Base-by-base conservation (phyloP, 2,329 filamentous ascomycete genomes). In the Leptoxyphium fumago region DNA sequence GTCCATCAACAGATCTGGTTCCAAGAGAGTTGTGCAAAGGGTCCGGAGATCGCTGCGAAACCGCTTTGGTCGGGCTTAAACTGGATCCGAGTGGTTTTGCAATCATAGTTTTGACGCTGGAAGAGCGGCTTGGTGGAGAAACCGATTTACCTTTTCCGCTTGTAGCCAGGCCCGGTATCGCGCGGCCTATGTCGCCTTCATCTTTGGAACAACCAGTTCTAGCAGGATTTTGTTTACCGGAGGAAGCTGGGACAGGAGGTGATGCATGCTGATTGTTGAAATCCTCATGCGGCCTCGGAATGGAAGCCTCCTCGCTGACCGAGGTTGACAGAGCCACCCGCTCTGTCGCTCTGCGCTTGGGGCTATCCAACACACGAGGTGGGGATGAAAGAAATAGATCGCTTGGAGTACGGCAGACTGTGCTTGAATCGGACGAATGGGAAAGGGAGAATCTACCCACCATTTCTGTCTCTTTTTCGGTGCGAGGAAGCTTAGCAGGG, bases 381-480 rank as follows among this genome's bases (percentile, higher is more conserved):
- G 32, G 32, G 9, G 32, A 36, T 13, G 32, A 15, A 36, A 36
- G 15, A 15, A 13, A 13, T 13, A 36, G 9, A 13, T 36, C 32
- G 32, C 15, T 36, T 13, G 32, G 15, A 36, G 15, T 36, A 9
- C 9, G 32, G 32, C 32, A 36, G 32, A 36, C 32, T 36, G 32
- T 36, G 32, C 32, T 36, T 36, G 32, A 36, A 36, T 36, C 32
- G 11, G 32, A 36, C 13, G 32, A 36, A 36, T 36, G 13, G 11
- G 32, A 36, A 36, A 36, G 32, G 15, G 32, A 36, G 9, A 13
- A 36, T 36, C 32, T 13, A 36, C 32, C 32, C 51, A 61, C 58
- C 75, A 95, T 86, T 55, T 96, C 88, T 63, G 87, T 80, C 66
- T 98, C 93, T 71, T 93, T 93, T 64, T 98, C 91, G 18, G 89